These are phyloP conservation scores for Silene vulgaris DNA, from an alignment of 179 eudicot species.

Conservation along the genomic window DNA sequence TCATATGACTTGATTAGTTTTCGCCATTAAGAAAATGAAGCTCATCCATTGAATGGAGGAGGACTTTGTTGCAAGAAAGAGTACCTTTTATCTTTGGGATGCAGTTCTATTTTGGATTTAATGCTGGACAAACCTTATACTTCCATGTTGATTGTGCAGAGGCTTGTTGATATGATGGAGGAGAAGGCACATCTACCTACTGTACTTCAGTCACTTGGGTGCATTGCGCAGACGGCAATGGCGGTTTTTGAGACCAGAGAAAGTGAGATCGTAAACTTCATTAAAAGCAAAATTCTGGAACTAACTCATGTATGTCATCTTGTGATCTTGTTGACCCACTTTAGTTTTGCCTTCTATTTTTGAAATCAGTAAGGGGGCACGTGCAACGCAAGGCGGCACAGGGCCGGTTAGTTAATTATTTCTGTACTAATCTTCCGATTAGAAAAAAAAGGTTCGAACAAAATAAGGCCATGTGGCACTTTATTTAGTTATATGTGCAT, in stretches of 20 bases:
- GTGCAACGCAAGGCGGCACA: neutral
- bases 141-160: conserved; percentile 45
- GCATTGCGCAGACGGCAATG: conserved; percentile 98
- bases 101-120: conserved; percentile 1
- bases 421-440: neutral
- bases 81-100: conserved; percentile 6
- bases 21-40: neutral
- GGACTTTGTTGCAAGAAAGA: neutral
- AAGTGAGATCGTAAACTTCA: conserved; percentile 67
- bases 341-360: conserved; percentile 8
- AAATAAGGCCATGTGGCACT: neutral
- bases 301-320: conserved; percentile 54
- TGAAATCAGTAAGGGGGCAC: neutral
- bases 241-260: conserved; percentile 96
- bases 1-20: neutral
- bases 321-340: conserved; percentile 11
- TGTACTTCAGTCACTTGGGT: conserved; percentile 90
- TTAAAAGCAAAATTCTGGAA: conserved; percentile 59
- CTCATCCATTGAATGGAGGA: neutral
- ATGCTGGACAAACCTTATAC: conserved; percentile 4
- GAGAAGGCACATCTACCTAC: conserved; percentile 82
- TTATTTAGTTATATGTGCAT: neutral
- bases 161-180: conserved; percentile 92
- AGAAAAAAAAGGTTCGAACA: neutral
- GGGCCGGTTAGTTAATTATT: neutral